These are phyloP conservation scores for Arachis stenosperma DNA, from an alignment of 306 rosid genomes.

Conservation along the genomic window DNA sequence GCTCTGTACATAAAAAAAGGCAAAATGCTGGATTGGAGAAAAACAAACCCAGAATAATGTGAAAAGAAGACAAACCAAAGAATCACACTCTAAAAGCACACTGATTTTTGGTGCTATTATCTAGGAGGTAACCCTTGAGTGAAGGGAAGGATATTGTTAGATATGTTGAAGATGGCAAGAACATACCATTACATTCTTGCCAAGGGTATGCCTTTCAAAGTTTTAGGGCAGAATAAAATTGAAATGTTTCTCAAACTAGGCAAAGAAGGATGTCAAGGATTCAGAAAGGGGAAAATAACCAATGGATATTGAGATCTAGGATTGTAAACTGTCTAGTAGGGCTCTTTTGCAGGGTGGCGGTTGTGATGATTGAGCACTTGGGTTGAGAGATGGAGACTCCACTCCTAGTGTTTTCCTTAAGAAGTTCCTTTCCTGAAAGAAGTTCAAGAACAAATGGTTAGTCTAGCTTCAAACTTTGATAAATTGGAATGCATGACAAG, in stretches of 20 bases:
- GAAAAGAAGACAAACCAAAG: slow-evolving; percentile 60
- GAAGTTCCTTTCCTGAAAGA: slow-evolving; percentile 83
- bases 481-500: not conserved
- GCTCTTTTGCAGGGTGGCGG: slow-evolving; percentile 92
- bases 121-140: slow-evolving; percentile 36
- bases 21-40: slow-evolving; percentile 52
- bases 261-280: slow-evolving; percentile 24
- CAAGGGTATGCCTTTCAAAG: slow-evolving; percentile 59
- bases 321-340: slow-evolving; percentile 76
- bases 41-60: slow-evolving; percentile 55
- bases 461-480: slow-evolving; percentile 31
- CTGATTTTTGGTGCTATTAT: slow-evolving; percentile 47
- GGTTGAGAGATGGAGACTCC: slow-evolving; percentile 69
- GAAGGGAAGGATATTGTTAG: slow-evolving; percentile 48
- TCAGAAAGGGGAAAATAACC: slow-evolving; percentile 2
- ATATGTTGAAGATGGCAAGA: slow-evolving; percentile 53
- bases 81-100: slow-evolving; percentile 65
- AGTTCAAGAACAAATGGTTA: slow-evolving; percentile 36
- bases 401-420: slow-evolving; percentile 84
- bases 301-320: slow-evolving; percentile 35
- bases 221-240: slow-evolving; percentile 63
- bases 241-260: slow-evolving; percentile 48
- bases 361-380: slow-evolving; percentile 54
- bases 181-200: slow-evolving; percentile 62
- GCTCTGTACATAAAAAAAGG: slow-evolving; percentile 65